Conservation (phyloP, 768 basidiomycete species). For the Mycena filopes region DNA sequence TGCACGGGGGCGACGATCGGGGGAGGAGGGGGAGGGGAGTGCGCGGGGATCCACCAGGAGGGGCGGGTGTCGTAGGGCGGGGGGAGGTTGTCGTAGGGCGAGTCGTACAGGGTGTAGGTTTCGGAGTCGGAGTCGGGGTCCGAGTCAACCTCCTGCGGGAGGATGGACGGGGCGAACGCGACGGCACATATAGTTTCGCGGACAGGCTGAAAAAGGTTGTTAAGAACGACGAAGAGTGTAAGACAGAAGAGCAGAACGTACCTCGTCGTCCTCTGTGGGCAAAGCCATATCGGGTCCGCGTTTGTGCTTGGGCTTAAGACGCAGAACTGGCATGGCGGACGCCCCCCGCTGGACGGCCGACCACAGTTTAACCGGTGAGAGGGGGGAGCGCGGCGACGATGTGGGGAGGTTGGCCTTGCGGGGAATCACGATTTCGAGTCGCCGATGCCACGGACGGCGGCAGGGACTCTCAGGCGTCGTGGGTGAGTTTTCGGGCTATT, state of each 20-base stretch:
- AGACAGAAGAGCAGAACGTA: neutral
- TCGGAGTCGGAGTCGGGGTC: too few relatives aligned
- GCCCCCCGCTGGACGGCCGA: neutral
- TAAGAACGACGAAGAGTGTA: too few relatives aligned
- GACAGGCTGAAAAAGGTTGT: too few relatives aligned
- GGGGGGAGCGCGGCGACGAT: neutral
- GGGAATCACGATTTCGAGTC: neutral
- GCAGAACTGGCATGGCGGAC: neutral
- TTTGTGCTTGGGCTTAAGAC: neutral
- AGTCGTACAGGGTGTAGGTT: neutral
- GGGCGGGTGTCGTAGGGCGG: neutral
- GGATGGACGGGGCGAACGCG: too few relatives aligned
- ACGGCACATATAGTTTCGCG: too few relatives aligned
- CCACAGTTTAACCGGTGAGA: neutral
- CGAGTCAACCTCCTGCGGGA: too few relatives aligned
- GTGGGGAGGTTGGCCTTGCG: neutral
- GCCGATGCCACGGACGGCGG: neutral
- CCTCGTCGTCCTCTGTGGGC: too few relatives aligned
- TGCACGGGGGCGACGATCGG: neutral
- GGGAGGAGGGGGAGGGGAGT: neutral
- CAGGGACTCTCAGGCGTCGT: neutral
- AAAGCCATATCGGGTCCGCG: too few relatives aligned
- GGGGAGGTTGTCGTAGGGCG: neutral
- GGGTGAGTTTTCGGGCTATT: neutral
- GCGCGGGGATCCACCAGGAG: slow-evolving; percentile 2